phyloP scores from a whole-genome alignment of 495 filamentous ascomycete species.

The Peziza echinospora region DNA sequence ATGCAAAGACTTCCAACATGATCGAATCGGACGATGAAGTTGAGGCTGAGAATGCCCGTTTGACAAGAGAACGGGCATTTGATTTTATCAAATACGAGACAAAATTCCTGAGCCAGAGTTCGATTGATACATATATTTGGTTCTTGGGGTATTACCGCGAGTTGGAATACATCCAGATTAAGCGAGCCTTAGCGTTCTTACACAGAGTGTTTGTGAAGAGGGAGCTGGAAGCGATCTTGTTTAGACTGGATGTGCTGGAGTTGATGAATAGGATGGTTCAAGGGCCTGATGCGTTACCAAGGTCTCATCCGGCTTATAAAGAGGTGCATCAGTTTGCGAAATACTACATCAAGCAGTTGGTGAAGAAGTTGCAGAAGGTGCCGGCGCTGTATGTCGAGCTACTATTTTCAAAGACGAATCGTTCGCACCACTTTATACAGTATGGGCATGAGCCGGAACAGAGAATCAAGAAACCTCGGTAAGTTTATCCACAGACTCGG shows the following conservation, averaged over 20 bases:
- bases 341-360: constrained; percentile 52
- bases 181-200: constrained; percentile 86
- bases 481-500: constrained; percentile 38
- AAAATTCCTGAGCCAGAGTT: constrained; percentile 63
- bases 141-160: constrained; percentile 68
- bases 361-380: constrained; percentile 60
- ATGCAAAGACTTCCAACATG: constrained; percentile 24
- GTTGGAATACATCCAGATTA: constrained; percentile 59
- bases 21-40: constrained; percentile 59
- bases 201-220: constrained; percentile 89
- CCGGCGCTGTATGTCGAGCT: constrained; percentile 61
- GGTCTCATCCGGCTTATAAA: constrained; percentile 38
- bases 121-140: constrained; percentile 69
- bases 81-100: constrained; percentile 68
- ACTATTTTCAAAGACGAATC: constrained; percentile 79
- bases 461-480: constrained; percentile 28
- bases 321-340: constrained; percentile 84
- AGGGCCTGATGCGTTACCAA: constrained; percentile 59
- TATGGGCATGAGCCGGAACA: constrained; percentile 75
- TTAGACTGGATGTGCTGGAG: constrained; percentile 71
- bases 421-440: constrained; percentile 66
- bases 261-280: constrained; percentile 84
- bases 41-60: constrained; percentile 39
- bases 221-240: constrained; percentile 70
- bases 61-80: constrained; percentile 62